A percentile compares a stretch with the other conserved stretches of the same genome.
These are phyloP conservation scores for Penicillium nucicola DNA, from an alignment of 495 filamentous ascomycete species.

Conservation along the genomic window DNA sequence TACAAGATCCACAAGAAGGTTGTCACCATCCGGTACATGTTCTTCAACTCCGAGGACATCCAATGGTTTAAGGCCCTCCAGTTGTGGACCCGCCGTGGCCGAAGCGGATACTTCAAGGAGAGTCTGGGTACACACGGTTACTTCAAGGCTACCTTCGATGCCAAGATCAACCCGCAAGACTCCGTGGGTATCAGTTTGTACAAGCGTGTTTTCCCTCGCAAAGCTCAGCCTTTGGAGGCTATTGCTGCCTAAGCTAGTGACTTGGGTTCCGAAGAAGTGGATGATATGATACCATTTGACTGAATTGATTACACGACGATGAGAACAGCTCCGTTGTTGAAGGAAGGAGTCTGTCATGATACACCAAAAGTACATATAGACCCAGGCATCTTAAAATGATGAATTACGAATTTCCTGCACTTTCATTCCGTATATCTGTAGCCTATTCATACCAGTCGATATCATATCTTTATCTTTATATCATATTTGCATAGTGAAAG, in stretches of 20 bases:
- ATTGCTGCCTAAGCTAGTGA: constrained; percentile 20
- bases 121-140: constrained; percentile 94
- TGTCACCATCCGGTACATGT: constrained; percentile 98
- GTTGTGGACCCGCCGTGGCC: constrained; percentile 87
- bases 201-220: constrained; percentile 86
- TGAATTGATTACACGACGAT: constrained; percentile 27
- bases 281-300: constrained; percentile 29
- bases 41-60: constrained; percentile 94
- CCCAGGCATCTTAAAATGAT: constrained; percentile 29
- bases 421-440: background rate
- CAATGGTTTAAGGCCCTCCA: constrained; percentile 95
- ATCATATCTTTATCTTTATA: too few relatives aligned
- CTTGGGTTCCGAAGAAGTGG: constrained; percentile 8
- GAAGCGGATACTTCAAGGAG: constrained; percentile 89
- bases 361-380: constrained; percentile 31
- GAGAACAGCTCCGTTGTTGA: constrained; percentile 12
- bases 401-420: constrained; percentile 31
- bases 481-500: too few relatives aligned
- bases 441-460: background rate
- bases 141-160: constrained; percentile 98
- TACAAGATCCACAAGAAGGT: constrained; percentile 98
- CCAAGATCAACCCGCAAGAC: constrained; percentile 90
- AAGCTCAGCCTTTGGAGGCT: constrained; percentile 53
- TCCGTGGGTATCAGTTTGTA: constrained; percentile 88
- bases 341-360: constrained; percentile 20